Percentiles rank a stretch among this genome's conserved stretches.
Evolutionary conservation across 192 early-diverging fungal species (phyloP).

Genomic region (Glomus cerebriforme): DNA sequence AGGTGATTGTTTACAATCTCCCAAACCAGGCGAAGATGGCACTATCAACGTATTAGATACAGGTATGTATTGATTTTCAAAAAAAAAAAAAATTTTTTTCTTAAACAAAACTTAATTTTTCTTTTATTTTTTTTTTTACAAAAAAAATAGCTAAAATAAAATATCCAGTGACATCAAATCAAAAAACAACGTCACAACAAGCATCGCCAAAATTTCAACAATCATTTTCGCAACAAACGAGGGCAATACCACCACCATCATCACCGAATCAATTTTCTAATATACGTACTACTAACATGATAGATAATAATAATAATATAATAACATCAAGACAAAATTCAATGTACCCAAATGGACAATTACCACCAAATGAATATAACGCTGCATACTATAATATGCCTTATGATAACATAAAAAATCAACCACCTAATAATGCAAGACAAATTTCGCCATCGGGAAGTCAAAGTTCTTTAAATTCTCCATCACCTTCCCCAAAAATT

Average conservation of each 20-base stretch:
- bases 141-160: neutral
- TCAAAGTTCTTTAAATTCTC: neutral
- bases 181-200: neutral
- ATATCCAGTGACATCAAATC: neutral
- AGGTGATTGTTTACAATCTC: constrained; percentile 47
- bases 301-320: neutral
- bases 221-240: neutral
- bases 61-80: constrained; percentile 39
- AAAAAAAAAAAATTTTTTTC: no score
- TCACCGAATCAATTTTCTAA: neutral
- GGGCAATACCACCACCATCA: neutral
- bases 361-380: neutral
- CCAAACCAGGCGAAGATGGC: constrained; percentile 44
- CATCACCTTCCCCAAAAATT: neutral
- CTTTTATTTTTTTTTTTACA: neutral
- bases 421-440: neutral
- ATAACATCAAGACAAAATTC: neutral
- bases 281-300: no score
- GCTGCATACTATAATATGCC: neutral
- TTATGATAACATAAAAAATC: neutral
- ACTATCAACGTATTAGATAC: constrained; percentile 48
- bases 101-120: neutral
- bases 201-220: no score
- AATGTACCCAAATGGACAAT: neutral
- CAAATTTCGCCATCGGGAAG: neutral